Conservation (phyloP, 2,329 filamentous ascomycete species). For the Aspergillus ustus region DNA sequence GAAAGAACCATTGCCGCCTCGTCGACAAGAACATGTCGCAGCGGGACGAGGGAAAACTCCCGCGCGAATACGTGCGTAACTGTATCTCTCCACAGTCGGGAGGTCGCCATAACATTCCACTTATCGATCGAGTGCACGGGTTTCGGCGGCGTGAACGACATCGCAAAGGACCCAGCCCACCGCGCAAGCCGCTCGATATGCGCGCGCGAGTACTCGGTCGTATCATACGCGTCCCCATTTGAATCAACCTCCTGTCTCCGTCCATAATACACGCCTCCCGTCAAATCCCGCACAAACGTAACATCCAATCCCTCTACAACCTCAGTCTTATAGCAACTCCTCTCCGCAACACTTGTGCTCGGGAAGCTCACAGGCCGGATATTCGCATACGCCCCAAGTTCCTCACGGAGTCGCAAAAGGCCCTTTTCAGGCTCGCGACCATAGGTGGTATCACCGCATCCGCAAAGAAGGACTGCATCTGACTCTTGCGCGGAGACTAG, state of each 20-base stretch:
- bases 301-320: background rate
- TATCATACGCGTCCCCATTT: background rate
- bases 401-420: background rate
- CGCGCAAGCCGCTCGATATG: background rate
- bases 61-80: background rate
- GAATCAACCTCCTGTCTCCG: background rate
- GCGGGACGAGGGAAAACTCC: background rate
- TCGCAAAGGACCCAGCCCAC: background rate
- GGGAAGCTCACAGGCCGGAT: background rate
- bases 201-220: background rate
- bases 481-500: no score
- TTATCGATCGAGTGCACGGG: background rate
- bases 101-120: background rate
- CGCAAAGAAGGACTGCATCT: background rate
- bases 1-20: no score
- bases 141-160: background rate
- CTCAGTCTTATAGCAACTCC: background rate
- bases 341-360: background rate
- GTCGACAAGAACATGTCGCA: background rate
- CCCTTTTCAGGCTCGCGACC: background rate
- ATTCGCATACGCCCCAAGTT: background rate
- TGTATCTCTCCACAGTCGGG: background rate
- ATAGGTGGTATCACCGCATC: background rate
- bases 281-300: background rate
- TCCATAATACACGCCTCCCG: background rate